Evolutionary conservation across 2,329 filamentous ascomycete genomes (phyloP).

Genomic region (Parasarocladium wereldwijsianum): DNA sequence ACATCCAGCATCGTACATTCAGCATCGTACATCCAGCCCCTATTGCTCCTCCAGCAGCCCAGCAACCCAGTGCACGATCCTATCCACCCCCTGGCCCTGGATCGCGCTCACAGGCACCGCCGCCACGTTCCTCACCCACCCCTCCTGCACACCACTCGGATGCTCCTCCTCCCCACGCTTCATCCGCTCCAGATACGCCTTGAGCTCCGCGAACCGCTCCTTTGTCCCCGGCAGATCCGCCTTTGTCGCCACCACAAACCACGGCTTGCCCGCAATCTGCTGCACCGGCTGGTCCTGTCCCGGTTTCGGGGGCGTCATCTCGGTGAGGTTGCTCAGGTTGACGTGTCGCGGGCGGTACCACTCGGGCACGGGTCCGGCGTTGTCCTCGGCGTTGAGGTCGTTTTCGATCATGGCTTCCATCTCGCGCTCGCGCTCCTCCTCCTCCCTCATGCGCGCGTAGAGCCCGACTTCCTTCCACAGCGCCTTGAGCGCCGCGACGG

Average conservation of each 20-base stretch:
- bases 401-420: slow-evolving; percentile 41
- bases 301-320: too few species aligned
- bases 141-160: slow-evolving; percentile 48
- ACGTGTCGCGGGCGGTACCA: slow-evolving; percentile 3
- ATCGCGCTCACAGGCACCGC: slow-evolving; percentile 86
- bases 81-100: slow-evolving; percentile 65
- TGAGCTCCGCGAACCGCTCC: slow-evolving; percentile 58
- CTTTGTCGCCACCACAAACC: slow-evolving; percentile 93
- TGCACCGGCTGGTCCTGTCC: slow-evolving; percentile 21
- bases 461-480: slow-evolving; percentile 85
- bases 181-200: slow-evolving; percentile 55
- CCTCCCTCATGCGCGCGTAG: slow-evolving; percentile 68
- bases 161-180: slow-evolving; percentile 49
- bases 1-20: too few species aligned
- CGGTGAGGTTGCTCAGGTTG: slow-evolving; percentile 4
- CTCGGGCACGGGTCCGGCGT: neutral
- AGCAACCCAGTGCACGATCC: slow-evolving; percentile 58
- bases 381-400: slow-evolving; percentile 34
- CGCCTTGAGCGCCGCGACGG: slow-evolving; percentile 61
- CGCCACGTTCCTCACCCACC: slow-evolving; percentile 46
- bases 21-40: too few species aligned
- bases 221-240: slow-evolving; percentile 70
- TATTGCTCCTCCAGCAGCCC: slow-evolving; percentile 48
- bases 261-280: slow-evolving; percentile 86
- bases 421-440: slow-evolving; percentile 53